Evolutionary conservation across 352 stramenopile species (phyloP), one percentile per base, ranked within the genome.

Genomic region (Pythium dissimile): DNA sequence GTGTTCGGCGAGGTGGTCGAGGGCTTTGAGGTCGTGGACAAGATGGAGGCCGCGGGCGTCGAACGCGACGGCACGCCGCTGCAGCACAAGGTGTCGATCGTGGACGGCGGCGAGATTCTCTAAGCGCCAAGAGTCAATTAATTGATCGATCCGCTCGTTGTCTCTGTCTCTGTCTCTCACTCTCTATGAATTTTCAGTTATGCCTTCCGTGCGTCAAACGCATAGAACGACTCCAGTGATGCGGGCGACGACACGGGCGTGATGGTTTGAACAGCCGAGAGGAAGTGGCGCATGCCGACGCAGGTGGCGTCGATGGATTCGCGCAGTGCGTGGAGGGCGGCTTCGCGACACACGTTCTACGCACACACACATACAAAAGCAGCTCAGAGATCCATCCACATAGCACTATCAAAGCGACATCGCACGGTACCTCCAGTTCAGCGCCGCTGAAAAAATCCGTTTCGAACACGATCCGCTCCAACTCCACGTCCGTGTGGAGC

Each of bases 1-100:
- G 79, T 94, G 23, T 94, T 94, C 61, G 85, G 85, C n/a, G 75
- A 93, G 57, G 79, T 94, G 30, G 72, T 93, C 13, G 85, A 91
- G 8, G 85, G 85, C 18, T 92, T 92, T 59, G 67, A 84, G 9
- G 79, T 94, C 28, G 81, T 94, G 27, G 82, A 93, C 67, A 77
- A 75, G 66, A 93, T 94, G 85, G 85, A 94, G 54, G 49, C 65
- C 15, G 79, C 80, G 5, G 84, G 84, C 2, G 78, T 85, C 20
- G 66, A 73, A 15, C 63, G 60, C 42, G 84, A 92, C 34, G 82
- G 82, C 54, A 76, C 86, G 31, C 62, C 71, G 3, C 59, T 92
- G 9, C 45, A 75, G 53, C 84, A 94, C 77, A 91, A 88, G 63
- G 84, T 94, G 34, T 66, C 75, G 41, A 74, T 94, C 45, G 69